These are phyloP conservation scores for Blastobotrys raffinosifermentans DNA, from an alignment of 1,139 yeast genomes.

Conservation along the genomic window DNA sequence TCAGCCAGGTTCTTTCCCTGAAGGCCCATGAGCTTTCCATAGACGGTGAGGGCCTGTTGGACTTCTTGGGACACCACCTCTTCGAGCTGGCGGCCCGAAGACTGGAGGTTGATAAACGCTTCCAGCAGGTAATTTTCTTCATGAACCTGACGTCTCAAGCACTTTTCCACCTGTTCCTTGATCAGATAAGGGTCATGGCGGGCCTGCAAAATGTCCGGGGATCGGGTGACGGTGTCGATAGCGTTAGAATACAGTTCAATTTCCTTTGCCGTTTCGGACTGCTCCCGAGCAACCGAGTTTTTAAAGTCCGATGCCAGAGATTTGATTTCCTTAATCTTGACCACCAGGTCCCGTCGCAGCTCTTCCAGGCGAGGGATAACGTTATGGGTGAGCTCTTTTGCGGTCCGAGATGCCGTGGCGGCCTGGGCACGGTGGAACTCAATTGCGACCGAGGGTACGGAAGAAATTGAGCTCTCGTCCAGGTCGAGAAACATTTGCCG, in stretches of 20 bases:
- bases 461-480: constrained; percentile 79
- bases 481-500: constrained; percentile 52
- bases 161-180: constrained; percentile 66
- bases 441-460: constrained; percentile 66
- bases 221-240: constrained; percentile 24
- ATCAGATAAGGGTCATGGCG: constrained; percentile 78
- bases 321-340: constrained; percentile 83
- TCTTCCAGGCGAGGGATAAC: constrained; percentile 84
- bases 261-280: constrained; percentile 46
- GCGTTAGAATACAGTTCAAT: constrained; percentile 26
- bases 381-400: constrained; percentile 62
- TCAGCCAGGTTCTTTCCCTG: constrained; percentile 26
- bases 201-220: constrained; percentile 37
- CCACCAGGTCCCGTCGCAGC: constrained; percentile 69
- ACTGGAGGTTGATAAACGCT: constrained; percentile 80
- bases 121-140: constrained; percentile 87
- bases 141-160: constrained; percentile 64
- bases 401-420: constrained; percentile 55
- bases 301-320: constrained; percentile 77
- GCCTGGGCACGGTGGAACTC: constrained; percentile 74
- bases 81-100: constrained; percentile 84
- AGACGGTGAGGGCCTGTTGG: constrained; percentile 71
- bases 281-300: constrained; percentile 63
- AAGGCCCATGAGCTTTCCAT: constrained; percentile 45
- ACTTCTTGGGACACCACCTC: constrained; percentile 80